Evolutionary conservation across 305 asterid species (phyloP).

Genomic region (Solanum aculeatissimum): DNA sequence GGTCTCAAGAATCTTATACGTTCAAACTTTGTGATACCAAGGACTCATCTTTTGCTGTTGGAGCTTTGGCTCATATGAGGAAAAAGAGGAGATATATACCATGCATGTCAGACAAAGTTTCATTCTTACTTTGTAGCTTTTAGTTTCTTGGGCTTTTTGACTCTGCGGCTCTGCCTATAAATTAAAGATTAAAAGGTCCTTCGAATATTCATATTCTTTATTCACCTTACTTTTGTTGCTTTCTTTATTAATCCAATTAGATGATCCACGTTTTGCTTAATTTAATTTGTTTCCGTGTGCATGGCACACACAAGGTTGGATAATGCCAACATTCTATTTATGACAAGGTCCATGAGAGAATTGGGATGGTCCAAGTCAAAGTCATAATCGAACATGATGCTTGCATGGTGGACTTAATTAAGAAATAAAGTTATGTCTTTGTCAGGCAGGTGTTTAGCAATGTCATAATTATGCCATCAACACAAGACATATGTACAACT

Average conservation of each 20-base stretch:
- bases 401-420: too few species aligned
- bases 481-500: too few species aligned
- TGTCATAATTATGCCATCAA: too few species aligned
- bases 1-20: conserved; percentile 24
- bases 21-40: neutral
- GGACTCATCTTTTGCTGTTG: neutral
- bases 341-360: too few species aligned
- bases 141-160: neutral
- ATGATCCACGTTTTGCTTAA: neutral
- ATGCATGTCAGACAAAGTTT: neutral
- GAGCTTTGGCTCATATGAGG: neutral
- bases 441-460: too few species aligned
- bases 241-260: neutral
- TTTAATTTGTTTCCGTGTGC: neutral
- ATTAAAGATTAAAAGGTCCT: neutral
- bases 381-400: too few species aligned
- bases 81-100: neutral
- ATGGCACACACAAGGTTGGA: neutral
- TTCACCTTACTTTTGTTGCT: neutral
- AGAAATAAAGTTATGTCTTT: too few species aligned
- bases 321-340: too few species aligned
- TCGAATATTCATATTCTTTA: neutral
- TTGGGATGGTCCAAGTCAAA: too few species aligned
- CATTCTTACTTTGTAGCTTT: neutral
- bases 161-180: neutral